Evolutionary conservation across 495 filamentous ascomycete species (phyloP).

Genomic region (Hyphodiscus hymeniophilus): DNA sequence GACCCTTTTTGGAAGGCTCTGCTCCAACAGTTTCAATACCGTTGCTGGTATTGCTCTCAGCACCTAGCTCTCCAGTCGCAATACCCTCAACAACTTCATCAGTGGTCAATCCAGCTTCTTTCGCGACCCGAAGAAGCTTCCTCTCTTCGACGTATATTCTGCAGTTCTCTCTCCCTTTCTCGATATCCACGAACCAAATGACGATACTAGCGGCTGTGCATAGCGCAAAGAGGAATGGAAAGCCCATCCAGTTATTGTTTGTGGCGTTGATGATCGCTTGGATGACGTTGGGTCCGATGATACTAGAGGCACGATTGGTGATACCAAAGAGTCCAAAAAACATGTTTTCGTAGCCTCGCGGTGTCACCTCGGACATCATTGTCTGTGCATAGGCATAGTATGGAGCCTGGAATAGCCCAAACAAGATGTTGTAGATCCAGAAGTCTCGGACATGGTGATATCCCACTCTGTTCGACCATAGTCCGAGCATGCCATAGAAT

Average conservation of each 20-base stretch:
- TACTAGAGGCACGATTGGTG: conserved; percentile 41
- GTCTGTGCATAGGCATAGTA: conserved; percentile 47
- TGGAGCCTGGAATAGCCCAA: conserved; percentile 41
- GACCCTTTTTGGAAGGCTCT: background rate
- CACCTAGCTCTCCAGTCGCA: conserved; percentile 2
- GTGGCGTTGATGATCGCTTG: conserved; percentile 42
- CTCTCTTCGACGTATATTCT: conserved; percentile 32
- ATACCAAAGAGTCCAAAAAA: conserved; percentile 46
- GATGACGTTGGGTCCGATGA: conserved; percentile 42
- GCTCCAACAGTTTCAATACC: background rate
- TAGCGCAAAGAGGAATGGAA: conserved; percentile 40
- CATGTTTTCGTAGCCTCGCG: conserved; percentile 43
- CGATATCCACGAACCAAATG: conserved; percentile 37
- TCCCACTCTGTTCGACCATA: conserved; percentile 38
- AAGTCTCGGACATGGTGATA: conserved; percentile 43
- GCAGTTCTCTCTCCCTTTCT: conserved; percentile 39
- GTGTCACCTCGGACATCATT: conserved; percentile 45
- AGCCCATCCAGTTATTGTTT: conserved; percentile 44
- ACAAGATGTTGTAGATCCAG: conserved; percentile 43
- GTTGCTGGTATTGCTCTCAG: background rate
- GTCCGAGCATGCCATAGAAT: conserved; percentile 43
- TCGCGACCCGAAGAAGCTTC: conserved; percentile 21
- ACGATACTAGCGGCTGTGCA: conserved; percentile 34
- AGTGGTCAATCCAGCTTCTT: conserved; percentile 6
- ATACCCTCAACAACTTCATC: conserved; percentile 12